These are phyloP conservation scores for Boletus rex-veris DNA, from an alignment of 768 basidiomycete genomes.

Conservation along the genomic window DNA sequence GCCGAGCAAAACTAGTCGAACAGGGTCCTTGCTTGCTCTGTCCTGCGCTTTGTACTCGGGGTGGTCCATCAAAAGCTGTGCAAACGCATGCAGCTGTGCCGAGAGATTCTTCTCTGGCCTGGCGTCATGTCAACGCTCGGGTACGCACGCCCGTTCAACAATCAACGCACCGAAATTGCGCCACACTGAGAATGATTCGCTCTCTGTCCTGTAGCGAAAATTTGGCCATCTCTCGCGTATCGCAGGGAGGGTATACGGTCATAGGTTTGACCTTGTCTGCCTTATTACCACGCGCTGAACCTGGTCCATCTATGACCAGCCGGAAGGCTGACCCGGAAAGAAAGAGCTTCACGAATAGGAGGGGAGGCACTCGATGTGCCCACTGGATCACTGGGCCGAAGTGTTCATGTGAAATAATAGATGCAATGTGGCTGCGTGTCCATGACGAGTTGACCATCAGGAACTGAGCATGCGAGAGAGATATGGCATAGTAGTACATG, in stretches of 20 bases:
- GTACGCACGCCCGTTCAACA: neutral
- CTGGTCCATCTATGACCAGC: neutral
- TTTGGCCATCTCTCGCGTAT: slow-evolving; percentile 65
- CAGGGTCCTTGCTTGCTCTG: slow-evolving; percentile 22
- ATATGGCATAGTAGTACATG: slow-evolving; percentile 76
- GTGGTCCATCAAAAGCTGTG: slow-evolving; percentile 50
- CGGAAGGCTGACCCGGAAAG: slow-evolving; percentile 6
- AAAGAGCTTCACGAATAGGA: slow-evolving; percentile 36
- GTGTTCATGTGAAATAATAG: slow-evolving; percentile 54
- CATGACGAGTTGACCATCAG: slow-evolving; percentile 95
- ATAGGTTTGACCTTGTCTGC: slow-evolving; percentile 7
- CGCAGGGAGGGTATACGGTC: slow-evolving; percentile 91
- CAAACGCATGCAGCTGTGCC: slow-evolving; percentile 71
- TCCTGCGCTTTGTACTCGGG: slow-evolving; percentile 48
- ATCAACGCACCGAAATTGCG: slow-evolving; percentile 78
- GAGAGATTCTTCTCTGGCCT: slow-evolving; percentile 95
- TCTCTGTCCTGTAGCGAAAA: slow-evolving; percentile 55
- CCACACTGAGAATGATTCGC: slow-evolving; percentile 75
- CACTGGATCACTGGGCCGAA: slow-evolving; percentile 48
- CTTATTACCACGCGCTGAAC: neutral
- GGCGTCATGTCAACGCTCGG: neutral
- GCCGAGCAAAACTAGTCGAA: slow-evolving; percentile 76
- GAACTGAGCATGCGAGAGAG: slow-evolving; percentile 70
- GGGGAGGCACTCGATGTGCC: slow-evolving; percentile 41
- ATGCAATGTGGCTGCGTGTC: slow-evolving; percentile 83